Evolutionary conservation across 2,329 filamentous ascomycete species (phyloP).

Genomic region (Corinectria fuckeliana): DNA sequence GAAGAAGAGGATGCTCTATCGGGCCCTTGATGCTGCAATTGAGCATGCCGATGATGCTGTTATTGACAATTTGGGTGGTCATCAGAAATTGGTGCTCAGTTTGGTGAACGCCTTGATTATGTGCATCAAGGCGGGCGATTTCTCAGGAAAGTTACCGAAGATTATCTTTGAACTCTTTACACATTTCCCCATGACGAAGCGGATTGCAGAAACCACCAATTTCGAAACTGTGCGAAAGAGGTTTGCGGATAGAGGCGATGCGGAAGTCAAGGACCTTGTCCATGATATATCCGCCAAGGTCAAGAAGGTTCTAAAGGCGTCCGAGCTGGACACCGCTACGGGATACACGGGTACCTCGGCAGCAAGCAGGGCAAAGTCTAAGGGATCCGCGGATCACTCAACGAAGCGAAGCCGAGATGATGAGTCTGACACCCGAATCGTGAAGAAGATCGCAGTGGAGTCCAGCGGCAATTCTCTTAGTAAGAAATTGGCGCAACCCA

Average conservation of each 20-base stretch:
- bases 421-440: slow-evolving; percentile 47
- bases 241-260: slow-evolving; percentile 69
- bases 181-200: slow-evolving; percentile 66
- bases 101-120: slow-evolving; percentile 61
- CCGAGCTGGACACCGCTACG: slow-evolving; percentile 44
- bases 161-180: slow-evolving; percentile 66
- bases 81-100: slow-evolving; percentile 62
- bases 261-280: slow-evolving; percentile 67
- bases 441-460: slow-evolving; percentile 53
- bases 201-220: slow-evolving; percentile 68
- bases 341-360: slow-evolving; percentile 50
- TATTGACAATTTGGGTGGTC: slow-evolving; percentile 63
- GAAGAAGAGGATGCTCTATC: slow-evolving; percentile 57
- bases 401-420: slow-evolving; percentile 50
- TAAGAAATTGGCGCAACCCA: slow-evolving; percentile 49
- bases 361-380: slow-evolving; percentile 47
- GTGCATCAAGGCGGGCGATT: slow-evolving; percentile 60
- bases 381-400: slow-evolving; percentile 38
- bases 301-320: slow-evolving; percentile 47
- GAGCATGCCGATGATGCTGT: slow-evolving; percentile 62
- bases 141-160: slow-evolving; percentile 60
- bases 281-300: slow-evolving; percentile 60
- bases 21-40: slow-evolving; percentile 60
- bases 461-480: slow-evolving; percentile 46
- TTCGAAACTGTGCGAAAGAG: slow-evolving; percentile 69